A percentile compares a stretch with the other conserved stretches of the same genome.
phyloP scores from a whole-genome alignment of 352 stramenopile species.

The Pythium biforme region DNA sequence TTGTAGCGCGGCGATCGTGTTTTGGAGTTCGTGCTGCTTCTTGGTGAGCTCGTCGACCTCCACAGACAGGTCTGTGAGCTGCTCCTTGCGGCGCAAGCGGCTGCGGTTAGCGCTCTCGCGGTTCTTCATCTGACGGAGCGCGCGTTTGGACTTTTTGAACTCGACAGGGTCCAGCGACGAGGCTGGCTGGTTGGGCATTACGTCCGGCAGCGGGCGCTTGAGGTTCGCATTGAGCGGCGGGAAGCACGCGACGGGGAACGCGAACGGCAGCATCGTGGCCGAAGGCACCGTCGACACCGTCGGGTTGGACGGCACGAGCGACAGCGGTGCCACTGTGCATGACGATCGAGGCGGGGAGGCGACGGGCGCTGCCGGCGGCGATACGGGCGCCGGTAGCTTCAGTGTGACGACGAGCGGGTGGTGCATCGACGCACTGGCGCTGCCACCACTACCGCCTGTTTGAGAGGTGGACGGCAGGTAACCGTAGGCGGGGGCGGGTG shows the following conservation, averaged over 20 bases:
- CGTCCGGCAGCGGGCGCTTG: constrained; percentile 55
- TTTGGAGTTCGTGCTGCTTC: constrained; percentile 70
- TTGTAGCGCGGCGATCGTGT: constrained; percentile 58
- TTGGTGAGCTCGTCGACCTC: constrained; percentile 66
- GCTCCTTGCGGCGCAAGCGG: constrained; percentile 65
- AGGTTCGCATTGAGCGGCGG: constrained; percentile 43
- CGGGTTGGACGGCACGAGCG: not conserved
- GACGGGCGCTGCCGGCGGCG: constrained; percentile 1
- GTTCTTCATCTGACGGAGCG: constrained; percentile 88
- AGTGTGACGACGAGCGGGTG: not conserved
- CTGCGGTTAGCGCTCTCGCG: constrained; percentile 84
- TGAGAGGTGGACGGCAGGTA: not conserved
- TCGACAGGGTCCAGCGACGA: constrained; percentile 23
- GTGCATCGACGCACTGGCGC: not conserved
- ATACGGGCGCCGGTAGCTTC: not conserved
- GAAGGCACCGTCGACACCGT: constrained; percentile 1
- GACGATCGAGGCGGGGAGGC: not conserved
- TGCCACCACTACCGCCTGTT: not conserved
- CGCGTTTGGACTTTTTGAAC: constrained; percentile 72
- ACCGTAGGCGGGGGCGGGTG: constrained; percentile 26
- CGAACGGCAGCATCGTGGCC: constrained; percentile 44
- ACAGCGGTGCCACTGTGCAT: not conserved
- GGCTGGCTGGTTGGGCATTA: constrained; percentile 29
- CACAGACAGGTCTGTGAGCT: constrained; percentile 53
- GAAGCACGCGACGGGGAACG: constrained; percentile 65